phyloP scores from a whole-genome alignment of 2,329 filamentous ascomycete species.

The Trichoderma citrinoviride region DNA sequence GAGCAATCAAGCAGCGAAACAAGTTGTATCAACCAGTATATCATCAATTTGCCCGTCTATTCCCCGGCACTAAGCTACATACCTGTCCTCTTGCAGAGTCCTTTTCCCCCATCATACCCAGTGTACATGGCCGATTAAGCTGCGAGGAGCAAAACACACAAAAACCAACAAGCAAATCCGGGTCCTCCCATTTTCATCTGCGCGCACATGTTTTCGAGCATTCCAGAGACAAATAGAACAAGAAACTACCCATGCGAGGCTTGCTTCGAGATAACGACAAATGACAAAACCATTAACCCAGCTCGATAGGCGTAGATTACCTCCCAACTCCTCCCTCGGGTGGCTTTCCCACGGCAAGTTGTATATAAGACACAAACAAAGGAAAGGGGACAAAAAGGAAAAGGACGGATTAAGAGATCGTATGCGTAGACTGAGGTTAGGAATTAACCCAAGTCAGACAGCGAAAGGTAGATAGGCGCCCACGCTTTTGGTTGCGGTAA shows the following conservation, averaged over 20 bases:
- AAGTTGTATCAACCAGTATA: neutral
- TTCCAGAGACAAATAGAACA: slow-evolving; percentile 1
- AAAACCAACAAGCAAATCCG: neutral
- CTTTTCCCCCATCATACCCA: neutral
- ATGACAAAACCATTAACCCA: slow-evolving; percentile 9
- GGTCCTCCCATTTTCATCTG: slow-evolving; percentile 7
- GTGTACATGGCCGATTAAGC: slow-evolving; percentile 16
- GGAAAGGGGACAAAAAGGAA: slow-evolving; percentile 3
- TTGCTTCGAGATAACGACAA: slow-evolving; percentile 6
- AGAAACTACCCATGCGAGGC: slow-evolving; percentile 2
- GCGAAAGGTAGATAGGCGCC: neutral
- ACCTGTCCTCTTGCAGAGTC: slow-evolving; percentile 16
- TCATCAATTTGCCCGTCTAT: slow-evolving; percentile 17
- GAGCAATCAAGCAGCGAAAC: neutral
- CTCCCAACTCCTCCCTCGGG: slow-evolving; percentile 7
- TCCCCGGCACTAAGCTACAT: slow-evolving; percentile 12
- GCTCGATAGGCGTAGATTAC: slow-evolving; percentile 9
- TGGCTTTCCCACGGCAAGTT: neutral
- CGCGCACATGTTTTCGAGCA: slow-evolving; percentile 7
- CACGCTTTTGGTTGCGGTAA: neutral
- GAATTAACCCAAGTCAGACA: neutral
- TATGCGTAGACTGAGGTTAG: neutral
- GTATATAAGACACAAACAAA: slow-evolving; percentile 4
- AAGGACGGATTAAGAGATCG: neutral
- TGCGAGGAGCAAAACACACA: slow-evolving; percentile 10